phyloP scores from a whole-genome alignment of 345 rosid genomes.

The Acer negundo region DNA sequence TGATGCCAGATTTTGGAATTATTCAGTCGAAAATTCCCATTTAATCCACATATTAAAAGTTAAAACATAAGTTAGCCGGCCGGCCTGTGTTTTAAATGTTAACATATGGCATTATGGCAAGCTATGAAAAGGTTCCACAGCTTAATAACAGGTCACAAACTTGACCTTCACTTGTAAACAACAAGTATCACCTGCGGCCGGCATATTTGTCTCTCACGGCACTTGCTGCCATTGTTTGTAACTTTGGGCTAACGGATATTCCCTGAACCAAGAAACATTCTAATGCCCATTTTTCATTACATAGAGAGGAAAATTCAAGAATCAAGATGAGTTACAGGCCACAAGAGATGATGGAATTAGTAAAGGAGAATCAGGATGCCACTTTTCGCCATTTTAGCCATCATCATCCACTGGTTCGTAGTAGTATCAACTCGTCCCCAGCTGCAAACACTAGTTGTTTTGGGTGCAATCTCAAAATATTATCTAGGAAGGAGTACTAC shows the following conservation, averaged over 20 bases:
- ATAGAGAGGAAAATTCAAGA: too few species aligned
- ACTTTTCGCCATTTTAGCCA: slow-evolving; percentile 47
- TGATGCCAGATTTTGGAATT: not conserved
- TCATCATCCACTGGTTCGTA: slow-evolving; percentile 35
- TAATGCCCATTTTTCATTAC: too few species aligned
- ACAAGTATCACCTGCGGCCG: slow-evolving; percentile 13
- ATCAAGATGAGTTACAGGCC: too few species aligned
- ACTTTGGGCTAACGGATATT: not conserved
- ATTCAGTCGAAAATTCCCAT: not conserved
- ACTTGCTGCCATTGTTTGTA: not conserved
- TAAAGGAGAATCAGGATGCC: slow-evolving; percentile 2
- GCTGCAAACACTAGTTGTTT: slow-evolving; percentile 19
- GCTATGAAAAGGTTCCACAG: not conserved
- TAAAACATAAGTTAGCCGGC: slow-evolving; percentile 2
- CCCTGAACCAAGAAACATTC: not conserved
- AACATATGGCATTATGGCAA: not conserved
- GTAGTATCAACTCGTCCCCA: not conserved
- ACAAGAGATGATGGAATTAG: slow-evolving; percentile 1
- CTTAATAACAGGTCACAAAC: not conserved
- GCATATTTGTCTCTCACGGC: slow-evolving; percentile 13
- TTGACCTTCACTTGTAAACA: not conserved
- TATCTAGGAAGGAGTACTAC: slow-evolving; percentile 37
- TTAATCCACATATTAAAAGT: too few species aligned
- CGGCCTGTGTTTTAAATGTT: slow-evolving; percentile 4
- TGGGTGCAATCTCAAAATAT: slow-evolving; percentile 36